Base-by-base conservation (phyloP, 352 stramenopile species). In the Phytophthora cryptogea region DNA sequence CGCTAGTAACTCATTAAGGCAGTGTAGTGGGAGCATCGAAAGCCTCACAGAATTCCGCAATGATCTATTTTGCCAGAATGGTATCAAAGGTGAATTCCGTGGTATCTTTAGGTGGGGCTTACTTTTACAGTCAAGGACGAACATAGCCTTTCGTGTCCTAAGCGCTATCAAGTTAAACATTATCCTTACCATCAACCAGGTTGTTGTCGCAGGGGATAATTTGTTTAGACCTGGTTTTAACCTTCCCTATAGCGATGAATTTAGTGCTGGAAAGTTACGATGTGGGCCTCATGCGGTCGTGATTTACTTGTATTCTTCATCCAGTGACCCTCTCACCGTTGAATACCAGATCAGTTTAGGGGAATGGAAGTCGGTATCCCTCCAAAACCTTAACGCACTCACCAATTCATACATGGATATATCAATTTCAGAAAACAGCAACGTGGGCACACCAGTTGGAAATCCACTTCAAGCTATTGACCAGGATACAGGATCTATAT, bases 391-490 rank as follows among this genome's bases (percentile, higher is more conserved):
- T 11, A 31, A 57, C 36, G 8, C 11, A 0, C 0, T 68, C 37
- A 36, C 35, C 4, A 55, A 11, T 23, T 6, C 23, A 37, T 5
- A n/a, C 9, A 63, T 64, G 30, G 31, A 51, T 33, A 28, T 43
- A n/a, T 55, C 41, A 1, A 68, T 72, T 20, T 7, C 14, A 10
- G 63, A 72, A 47, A 68, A 72, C 32, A 68, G 64, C 32, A 5
- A 20, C 7, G 36, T 42, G 44, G 58, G 59, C 5, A 54, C 47
- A 9, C 2, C 20, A 8, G 58, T 57, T 37, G 64, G 58, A 26
- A 6, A 33, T 20, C 31, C 52, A 26, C 3, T 72, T 42, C 40
- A 61, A 7, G 58, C 64, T 1, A 59, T 68, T 33, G 64, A 72
- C 39, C 32, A 64, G 27, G 64, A 72, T 51, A 10, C n/a, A 23